Evolutionary conservation across 352 stramenopile genomes (phyloP).

Genomic region (Elongisporangium prolatum): DNA sequence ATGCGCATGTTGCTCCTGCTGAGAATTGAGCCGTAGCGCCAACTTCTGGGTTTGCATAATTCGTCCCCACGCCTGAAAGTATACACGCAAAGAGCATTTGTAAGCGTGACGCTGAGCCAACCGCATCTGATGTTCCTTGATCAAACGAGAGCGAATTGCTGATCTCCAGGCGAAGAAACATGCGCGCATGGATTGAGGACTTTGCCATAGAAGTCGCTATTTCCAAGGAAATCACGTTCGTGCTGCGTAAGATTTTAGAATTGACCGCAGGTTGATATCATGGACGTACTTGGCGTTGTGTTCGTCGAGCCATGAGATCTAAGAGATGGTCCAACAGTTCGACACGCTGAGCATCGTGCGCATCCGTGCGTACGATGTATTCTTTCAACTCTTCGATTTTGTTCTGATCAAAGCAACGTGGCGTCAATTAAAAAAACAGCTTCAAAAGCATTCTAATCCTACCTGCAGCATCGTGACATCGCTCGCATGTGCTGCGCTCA

Average conservation of each 20-base stretch:
- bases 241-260: too few relatives aligned
- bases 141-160: background rate
- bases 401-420: conserved; percentile 12
- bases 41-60: conserved; percentile 4
- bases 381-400: conserved; percentile 40
- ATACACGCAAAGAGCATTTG: too few relatives aligned
- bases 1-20: conserved; percentile 23
- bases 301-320: conserved; percentile 16
- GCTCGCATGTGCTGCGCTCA: conserved; percentile 39
- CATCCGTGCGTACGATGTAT: conserved; percentile 5
- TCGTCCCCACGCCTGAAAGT: conserved; percentile 10
- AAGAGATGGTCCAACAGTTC: conserved; percentile 28
- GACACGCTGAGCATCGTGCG: conserved; percentile 5
- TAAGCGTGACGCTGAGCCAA: too few relatives aligned
- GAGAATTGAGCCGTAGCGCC: conserved; percentile 15
- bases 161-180: conserved; percentile 29
- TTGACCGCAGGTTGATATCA: background rate
- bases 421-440: too few relatives aligned
- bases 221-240: too few relatives aligned
- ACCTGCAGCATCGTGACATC: conserved; percentile 41
- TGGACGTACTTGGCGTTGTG: conserved; percentile 15
- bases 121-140: too few relatives aligned
- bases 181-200: conserved; percentile 9
- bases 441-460: conserved; percentile 1
- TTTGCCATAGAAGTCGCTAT: conserved; percentile 22